Percentiles rank a stretch among this genome's conserved stretches.
These are phyloP conservation scores for Nephelium lappaceum DNA, from an alignment of 345 rosid genomes.

Conservation along the genomic window DNA sequence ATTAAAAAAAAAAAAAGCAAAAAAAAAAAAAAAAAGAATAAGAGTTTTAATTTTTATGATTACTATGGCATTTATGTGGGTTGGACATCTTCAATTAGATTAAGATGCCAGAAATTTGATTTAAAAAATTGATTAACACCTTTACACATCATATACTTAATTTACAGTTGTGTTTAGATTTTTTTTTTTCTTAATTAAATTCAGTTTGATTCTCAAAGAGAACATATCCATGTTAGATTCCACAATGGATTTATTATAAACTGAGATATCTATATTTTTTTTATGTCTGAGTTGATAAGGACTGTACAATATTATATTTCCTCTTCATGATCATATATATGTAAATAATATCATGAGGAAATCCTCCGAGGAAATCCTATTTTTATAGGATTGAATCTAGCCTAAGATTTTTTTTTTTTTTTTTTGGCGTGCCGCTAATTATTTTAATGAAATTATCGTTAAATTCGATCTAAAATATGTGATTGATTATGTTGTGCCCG, in stretches of 20 bases:
- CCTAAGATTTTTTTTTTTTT: not conserved
- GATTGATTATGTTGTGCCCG: not conserved
- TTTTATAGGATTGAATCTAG: not conserved
- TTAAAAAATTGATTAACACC: not conserved
- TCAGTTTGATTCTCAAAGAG: not conserved
- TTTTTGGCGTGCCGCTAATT: not conserved
- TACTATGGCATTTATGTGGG: constrained; percentile 9
- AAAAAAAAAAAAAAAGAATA: not conserved
- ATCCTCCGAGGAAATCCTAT: not conserved
- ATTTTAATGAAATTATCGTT: not conserved
- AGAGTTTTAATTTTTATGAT: not conserved
- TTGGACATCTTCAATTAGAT: not conserved
- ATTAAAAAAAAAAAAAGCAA: no score
- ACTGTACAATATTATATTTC: not conserved
- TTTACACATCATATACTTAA: not conserved
- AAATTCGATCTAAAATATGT: not conserved
- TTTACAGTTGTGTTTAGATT: not conserved
- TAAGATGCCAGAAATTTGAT: not conserved
- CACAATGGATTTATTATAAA: not conserved
- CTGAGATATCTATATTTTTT: not conserved
- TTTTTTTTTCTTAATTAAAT: not conserved
- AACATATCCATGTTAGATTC: not conserved
- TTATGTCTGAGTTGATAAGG: not conserved
- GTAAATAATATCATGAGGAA: not conserved
- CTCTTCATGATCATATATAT: no score